Percentiles rank a stretch among this genome's conserved stretches.
Evolutionary conservation across 176 grass and related monocot species (phyloP).

Genomic region (Sorghum bicolor): DNA sequence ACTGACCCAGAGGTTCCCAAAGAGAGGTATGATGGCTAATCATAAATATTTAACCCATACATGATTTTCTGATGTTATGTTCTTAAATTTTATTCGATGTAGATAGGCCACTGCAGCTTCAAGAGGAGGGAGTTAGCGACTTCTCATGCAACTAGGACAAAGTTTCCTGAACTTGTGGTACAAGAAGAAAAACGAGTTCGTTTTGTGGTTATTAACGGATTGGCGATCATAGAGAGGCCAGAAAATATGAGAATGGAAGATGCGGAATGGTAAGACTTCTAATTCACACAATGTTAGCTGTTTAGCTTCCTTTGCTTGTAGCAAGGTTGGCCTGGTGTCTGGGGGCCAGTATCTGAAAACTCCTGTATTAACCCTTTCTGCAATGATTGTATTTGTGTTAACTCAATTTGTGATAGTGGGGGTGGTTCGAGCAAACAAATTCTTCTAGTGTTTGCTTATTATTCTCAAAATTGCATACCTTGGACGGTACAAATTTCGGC

Average conservation of each 20-base stretch:
- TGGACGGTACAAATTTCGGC: background rate
- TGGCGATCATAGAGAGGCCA: constrained; percentile 73
- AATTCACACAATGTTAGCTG: background rate
- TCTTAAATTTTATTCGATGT: constrained; percentile 16
- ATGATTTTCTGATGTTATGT: constrained; percentile 6
- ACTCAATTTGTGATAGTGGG: background rate
- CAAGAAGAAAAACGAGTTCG: constrained; percentile 95
- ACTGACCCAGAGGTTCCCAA: constrained; percentile 72
- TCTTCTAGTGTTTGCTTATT: background rate
- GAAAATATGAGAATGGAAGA: constrained; percentile 60
- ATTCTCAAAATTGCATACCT: constrained; percentile 9
- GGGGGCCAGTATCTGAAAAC: background rate
- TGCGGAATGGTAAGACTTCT: constrained; percentile 58
- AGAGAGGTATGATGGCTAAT: constrained; percentile 52
- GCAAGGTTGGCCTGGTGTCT: background rate
- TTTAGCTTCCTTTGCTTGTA: background rate
- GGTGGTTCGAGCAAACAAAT: background rate
- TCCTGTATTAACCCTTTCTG: constrained; percentile 6
- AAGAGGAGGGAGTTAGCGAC: constrained; percentile 94
- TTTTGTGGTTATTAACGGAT: constrained; percentile 85
- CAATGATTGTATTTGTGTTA: constrained; percentile 19
- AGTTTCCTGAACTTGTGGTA: constrained; percentile 86
- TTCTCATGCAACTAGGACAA: constrained; percentile 64
- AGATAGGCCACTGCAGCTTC: constrained; percentile 68
- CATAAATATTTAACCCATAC: background rate